Percentiles rank a stretch among this genome's conserved stretches.
Evolutionary conservation across 2,329 filamentous ascomycete species (phyloP).

Genomic region (Metarhizium humberi): DNA sequence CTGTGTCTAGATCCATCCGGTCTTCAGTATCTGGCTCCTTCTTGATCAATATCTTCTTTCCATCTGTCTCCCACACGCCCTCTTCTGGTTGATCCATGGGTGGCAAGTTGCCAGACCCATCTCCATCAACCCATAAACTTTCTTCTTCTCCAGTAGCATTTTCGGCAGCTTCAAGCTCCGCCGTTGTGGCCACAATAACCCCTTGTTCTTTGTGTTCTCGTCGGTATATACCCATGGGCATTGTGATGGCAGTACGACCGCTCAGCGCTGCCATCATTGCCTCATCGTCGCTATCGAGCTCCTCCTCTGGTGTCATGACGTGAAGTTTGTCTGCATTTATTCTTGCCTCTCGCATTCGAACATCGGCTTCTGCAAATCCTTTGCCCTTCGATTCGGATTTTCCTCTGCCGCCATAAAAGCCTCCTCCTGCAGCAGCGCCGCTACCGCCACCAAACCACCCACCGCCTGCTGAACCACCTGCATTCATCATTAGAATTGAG

Average conservation of each 20-base stretch:
- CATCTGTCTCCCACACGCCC: slow-evolving; percentile 35
- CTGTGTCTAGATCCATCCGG: slow-evolving; percentile 31
- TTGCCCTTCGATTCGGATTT: slow-evolving; percentile 26
- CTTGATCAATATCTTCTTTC: slow-evolving; percentile 30
- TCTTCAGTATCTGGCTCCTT: slow-evolving; percentile 33
- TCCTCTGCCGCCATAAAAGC: slow-evolving; percentile 17
- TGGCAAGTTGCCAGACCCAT: slow-evolving; percentile 16
- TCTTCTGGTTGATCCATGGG: slow-evolving; percentile 23
- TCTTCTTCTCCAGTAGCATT: slow-evolving; percentile 34
- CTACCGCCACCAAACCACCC: slow-evolving; percentile 23
- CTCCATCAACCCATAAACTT: slow-evolving; percentile 34
- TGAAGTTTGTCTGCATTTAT: slow-evolving; percentile 50
- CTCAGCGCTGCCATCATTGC: slow-evolving; percentile 28
- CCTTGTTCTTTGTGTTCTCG: slow-evolving; percentile 44
- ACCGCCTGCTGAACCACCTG: slow-evolving; percentile 14
- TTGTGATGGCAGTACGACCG: slow-evolving; percentile 21
- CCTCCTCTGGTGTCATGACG: slow-evolving; percentile 30
- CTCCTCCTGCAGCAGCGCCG: slow-evolving; percentile 17
- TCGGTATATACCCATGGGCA: slow-evolving; percentile 49
- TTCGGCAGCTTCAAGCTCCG: slow-evolving; percentile 46
- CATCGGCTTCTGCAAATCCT: slow-evolving; percentile 27
- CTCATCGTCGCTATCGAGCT: slow-evolving; percentile 36
- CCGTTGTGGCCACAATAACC: slow-evolving; percentile 46
- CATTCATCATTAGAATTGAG: slow-evolving; percentile 1
- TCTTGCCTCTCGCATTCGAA: slow-evolving; percentile 30